phyloP scores from a whole-genome alignment of 1,284 basidiomycete species.

The Cutaneotrichosporon sp. region DNA sequence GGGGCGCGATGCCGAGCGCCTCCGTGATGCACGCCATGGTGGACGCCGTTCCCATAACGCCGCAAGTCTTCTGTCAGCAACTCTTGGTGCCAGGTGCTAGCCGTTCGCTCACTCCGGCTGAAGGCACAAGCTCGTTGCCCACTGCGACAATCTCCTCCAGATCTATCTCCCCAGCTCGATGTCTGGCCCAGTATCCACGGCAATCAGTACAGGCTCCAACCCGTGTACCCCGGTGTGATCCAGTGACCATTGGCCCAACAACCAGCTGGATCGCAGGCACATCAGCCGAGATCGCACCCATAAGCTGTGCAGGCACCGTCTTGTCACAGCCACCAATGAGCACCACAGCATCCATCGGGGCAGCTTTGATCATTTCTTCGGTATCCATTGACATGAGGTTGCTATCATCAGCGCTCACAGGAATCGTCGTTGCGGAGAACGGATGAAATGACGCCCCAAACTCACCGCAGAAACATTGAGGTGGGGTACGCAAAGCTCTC shows the following conservation, averaged over 20 bases:
- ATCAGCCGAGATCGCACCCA: conserved; percentile 46
- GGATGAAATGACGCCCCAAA: too few species aligned
- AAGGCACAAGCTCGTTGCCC: conserved; percentile 44
- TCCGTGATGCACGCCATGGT: conserved; percentile 47
- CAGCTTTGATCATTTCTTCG: conserved; percentile 46
- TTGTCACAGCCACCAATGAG: conserved; percentile 47
- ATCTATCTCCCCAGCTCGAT: conserved; percentile 41
- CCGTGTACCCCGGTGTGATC: conserved; percentile 35
- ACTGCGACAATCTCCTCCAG: conserved; percentile 41
- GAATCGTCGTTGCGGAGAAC: background rate
- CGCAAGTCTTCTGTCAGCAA: conserved; percentile 33
- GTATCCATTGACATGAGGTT: conserved; percentile 47
- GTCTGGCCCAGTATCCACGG: conserved; percentile 42
- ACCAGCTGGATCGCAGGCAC: conserved; percentile 44
- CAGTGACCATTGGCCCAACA: conserved; percentile 45
- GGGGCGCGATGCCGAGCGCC: conserved; percentile 41
- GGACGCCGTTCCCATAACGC: conserved; percentile 47
- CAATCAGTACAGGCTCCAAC: conserved; percentile 47
- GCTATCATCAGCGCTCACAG: background rate
- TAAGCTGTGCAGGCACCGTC: conserved; percentile 46
- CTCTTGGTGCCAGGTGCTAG: background rate
- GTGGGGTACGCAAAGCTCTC: conserved; percentile 44
- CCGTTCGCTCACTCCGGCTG: conserved; percentile 31
- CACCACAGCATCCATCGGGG: conserved; percentile 45
- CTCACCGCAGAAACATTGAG: conserved; percentile 39